Base-by-base conservation (phyloP, 768 basidiomycete genomes). In the Boletus huronensis region DNA sequence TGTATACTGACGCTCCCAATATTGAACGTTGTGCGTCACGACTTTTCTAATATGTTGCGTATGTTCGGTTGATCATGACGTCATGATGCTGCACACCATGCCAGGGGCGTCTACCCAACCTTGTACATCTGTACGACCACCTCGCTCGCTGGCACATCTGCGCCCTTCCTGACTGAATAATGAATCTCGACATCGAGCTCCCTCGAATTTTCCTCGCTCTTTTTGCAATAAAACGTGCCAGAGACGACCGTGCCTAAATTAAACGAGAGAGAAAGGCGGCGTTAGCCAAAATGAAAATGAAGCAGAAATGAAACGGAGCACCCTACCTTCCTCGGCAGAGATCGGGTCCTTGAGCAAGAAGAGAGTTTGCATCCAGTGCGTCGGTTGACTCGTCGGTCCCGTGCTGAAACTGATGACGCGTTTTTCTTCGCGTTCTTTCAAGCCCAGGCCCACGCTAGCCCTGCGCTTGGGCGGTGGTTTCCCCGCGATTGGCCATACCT, bases 341-440 rank as follows among this genome's bases (percentile, higher is more conserved):
- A 98, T 81, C 0, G 92, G 89, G 52, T 93, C 84, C 43, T 81
- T 76, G 53, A 99, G 77, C 60, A 98, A 70, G 72, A 99, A 97
- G 3, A 93, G 62, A 0, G 96, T 93, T 67, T 99, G 96, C 68
- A 93, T 94, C 96, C 96, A 98, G 69, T 99, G 96, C 26, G 95
- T 98, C 10, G 91, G 84, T 23, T 82, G 82, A 53, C 90, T 94
- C 62, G 74, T 74, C 10, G 96, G 94, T 0, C 96, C 92, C 0
- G 96, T 98, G 62, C 91, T 95, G 72, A 99, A 91, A 68, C 88
- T 91, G 6, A 79, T 82, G 8, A 84, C 67, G 16, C 56, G 62
- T 19, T 64, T 65, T 14, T 70, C 64, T 50, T 70, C 74, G 35
- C 73, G 75, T 53, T 78, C 77, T 62, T 75, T 77, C 9, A 74